These are phyloP conservation scores for Trichoderma cornu-damae DNA, from an alignment of 2,329 filamentous ascomycete genomes.

Conservation along the genomic window DNA sequence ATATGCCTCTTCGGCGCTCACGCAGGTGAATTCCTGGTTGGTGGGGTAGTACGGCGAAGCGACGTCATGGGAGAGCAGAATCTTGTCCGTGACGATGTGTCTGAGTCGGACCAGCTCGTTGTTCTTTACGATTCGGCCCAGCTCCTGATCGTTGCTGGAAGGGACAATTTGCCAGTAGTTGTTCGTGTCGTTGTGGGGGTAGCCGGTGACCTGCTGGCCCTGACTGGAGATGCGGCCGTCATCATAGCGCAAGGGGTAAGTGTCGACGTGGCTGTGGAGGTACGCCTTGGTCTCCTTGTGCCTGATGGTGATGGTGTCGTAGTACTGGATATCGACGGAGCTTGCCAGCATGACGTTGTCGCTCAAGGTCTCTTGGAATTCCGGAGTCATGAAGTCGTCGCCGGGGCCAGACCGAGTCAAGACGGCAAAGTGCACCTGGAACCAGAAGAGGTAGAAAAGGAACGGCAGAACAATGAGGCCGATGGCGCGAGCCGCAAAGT, in stretches of 20 bases:
- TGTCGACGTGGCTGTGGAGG: constrained; percentile 86
- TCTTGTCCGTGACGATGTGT: constrained; percentile 77
- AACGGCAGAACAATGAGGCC: constrained; percentile 88
- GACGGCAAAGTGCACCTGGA: constrained; percentile 97
- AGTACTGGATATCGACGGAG: constrained; percentile 81
- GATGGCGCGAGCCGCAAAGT: constrained; percentile 81
- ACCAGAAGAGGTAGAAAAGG: constrained; percentile 99
- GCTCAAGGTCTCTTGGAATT: constrained; percentile 94
- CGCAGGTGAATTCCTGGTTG: constrained; percentile 96
- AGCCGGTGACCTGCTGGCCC: constrained; percentile 95
- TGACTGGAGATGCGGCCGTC: constrained; percentile 96
- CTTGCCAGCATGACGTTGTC: constrained; percentile 92
- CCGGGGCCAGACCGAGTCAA: constrained; percentile 84
- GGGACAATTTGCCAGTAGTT: constrained; percentile 96
- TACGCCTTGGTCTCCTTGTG: constrained; percentile 98
- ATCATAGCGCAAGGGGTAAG: constrained; percentile 90
- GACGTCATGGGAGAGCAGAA: constrained; percentile 91
- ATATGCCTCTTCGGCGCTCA: constrained; percentile 64
- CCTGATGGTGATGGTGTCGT: constrained; percentile 76
- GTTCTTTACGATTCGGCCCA: constrained; percentile 66
- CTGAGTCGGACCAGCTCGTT: constrained; percentile 81
- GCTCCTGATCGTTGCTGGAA: constrained; percentile 50
- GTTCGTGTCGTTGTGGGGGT: constrained; percentile 97
- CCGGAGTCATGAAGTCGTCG: constrained; percentile 97
- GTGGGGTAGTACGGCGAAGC: constrained; percentile 94